Evolutionary conservation across 257 asterid species (phyloP), one percentile per base, ranked within the genome.

Genomic region (Salvia hispanica): DNA sequence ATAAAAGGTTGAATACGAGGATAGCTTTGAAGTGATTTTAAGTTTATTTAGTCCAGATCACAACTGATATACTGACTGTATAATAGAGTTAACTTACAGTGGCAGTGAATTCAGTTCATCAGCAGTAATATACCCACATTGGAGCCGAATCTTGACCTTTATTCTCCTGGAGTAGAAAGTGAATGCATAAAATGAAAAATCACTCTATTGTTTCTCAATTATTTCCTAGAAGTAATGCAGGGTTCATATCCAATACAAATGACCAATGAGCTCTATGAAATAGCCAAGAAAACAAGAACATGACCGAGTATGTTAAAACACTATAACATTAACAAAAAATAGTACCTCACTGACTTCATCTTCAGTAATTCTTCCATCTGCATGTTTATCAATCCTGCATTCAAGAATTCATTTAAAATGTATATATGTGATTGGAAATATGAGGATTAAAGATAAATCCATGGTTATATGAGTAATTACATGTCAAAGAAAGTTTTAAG

Each of bases 21-120:
- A 39, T 68, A 62, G 37, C 37, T 46, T 18, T 45, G 39, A 58
- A 48, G 28, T 11, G 47, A 6, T 47, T 34, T 12, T 18, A 46
- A 9, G 48, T 37, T 11, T 60, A 64, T 33, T 44, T 39, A 21
- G 60, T 62, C 37, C 28, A 46, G 67, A 59, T 66, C 50, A 61
- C n/a, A 45, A n/a, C 13, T 47, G 6, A 12, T 62, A 43, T 10
- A 42, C 45, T 40, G 53, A 7, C 37, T 9, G 37, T n/a, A 54
- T 18, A 45, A 51, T 15, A 58, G 61, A 72, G 47, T 51, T 60
- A 62, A 79, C 97, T 90, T 79, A 93, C 97, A 89, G 53, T 70
- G 99, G 90, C 83, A 90, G 81, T 42, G 92, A 70, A 78, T 81
- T 82, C 72, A 93, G 86, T 74, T 93, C 99, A 11, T 85, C 95